Conservation (phyloP, 1,139 yeast species). For the Kodamaea fungicola region DNA sequence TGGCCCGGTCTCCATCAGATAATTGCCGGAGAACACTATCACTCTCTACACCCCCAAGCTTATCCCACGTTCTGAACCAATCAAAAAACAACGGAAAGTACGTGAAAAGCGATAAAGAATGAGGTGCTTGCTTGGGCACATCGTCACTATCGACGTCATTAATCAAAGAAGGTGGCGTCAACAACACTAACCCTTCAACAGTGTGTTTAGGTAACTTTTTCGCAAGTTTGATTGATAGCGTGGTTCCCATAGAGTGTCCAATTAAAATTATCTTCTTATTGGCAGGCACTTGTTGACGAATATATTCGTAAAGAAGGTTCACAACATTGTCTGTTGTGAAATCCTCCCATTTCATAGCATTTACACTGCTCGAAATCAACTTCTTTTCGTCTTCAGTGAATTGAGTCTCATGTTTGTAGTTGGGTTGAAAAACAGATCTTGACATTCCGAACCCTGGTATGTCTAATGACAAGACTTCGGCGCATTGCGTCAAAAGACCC, state of each 20-base stretch:
- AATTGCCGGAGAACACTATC: slow-evolving; percentile 56
- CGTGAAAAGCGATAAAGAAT: slow-evolving; percentile 22
- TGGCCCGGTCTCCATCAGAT: slow-evolving; percentile 20
- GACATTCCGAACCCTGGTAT: slow-evolving; percentile 76
- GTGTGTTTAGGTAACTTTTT: slow-evolving; percentile 31
- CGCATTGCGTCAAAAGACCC: slow-evolving; percentile 62
- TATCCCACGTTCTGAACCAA: slow-evolving; percentile 54
- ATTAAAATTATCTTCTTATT: slow-evolving; percentile 53
- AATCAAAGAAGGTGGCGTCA: slow-evolving; percentile 54
- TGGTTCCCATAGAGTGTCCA: slow-evolving; percentile 79
- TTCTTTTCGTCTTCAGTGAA: slow-evolving; percentile 24
- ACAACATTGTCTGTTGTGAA: slow-evolving; percentile 49
- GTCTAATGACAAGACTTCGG: slow-evolving; percentile 62
- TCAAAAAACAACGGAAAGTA: slow-evolving; percentile 54
- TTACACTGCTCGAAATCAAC: slow-evolving; percentile 28
- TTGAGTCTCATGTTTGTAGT: slow-evolving; percentile 19
- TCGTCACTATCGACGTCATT: slow-evolving; percentile 19
- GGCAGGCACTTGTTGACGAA: slow-evolving; percentile 36
- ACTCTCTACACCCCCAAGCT: slow-evolving; percentile 60
- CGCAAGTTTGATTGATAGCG: slow-evolving; percentile 49
- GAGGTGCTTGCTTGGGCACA: slow-evolving; percentile 5
- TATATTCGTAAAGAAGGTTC: slow-evolving; percentile 38
- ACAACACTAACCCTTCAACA: slow-evolving; percentile 46
- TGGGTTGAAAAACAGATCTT: slow-evolving; percentile 18
- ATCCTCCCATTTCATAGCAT: slow-evolving; percentile 38